These are phyloP conservation scores for Populus ilicifolia DNA, from an alignment of 345 rosid genomes.

Conservation along the genomic window DNA sequence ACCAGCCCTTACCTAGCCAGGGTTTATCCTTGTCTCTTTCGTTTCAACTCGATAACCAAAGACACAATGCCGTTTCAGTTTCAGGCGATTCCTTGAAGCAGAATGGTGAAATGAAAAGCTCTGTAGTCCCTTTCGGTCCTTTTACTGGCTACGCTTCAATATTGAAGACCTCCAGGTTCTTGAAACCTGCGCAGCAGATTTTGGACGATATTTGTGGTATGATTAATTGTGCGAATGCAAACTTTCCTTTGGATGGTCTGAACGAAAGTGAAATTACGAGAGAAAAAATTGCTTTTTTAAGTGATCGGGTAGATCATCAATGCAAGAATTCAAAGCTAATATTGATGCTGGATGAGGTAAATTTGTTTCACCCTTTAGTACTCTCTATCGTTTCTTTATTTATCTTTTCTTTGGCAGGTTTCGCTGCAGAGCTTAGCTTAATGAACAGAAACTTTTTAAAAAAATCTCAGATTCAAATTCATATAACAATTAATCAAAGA, in stretches of 20 bases:
- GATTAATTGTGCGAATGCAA: conserved; percentile 5
- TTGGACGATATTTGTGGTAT: conserved; percentile 31
- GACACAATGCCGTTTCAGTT: not conserved
- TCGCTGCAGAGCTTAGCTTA: not conserved
- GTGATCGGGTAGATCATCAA: conserved; percentile 24
- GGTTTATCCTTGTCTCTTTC: conserved; percentile 25
- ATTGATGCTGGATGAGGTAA: conserved; percentile 44
- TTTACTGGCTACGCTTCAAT: conserved; percentile 37
- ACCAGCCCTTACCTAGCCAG: conserved; percentile 2
- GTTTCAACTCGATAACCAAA: conserved; percentile 11
- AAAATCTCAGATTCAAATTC: not conserved
- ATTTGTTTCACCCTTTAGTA: not conserved
- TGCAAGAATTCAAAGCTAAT: conserved; percentile 35
- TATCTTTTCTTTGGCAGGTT: conserved; percentile 5
- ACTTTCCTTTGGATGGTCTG: conserved; percentile 14
- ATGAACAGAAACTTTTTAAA: not conserved
- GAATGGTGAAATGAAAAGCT: conserved; percentile 22
- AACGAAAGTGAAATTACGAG: conserved; percentile 13
- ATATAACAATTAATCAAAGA: not conserved
- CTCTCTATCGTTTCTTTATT: not conserved
- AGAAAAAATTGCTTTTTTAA: conserved; percentile 14
- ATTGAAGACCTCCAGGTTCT: conserved; percentile 29
- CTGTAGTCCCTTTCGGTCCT: conserved; percentile 35
- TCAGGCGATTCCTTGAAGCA: conserved; percentile 11
- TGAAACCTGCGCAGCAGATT: conserved; percentile 35